Evolutionary conservation across 169 alveolate species (phyloP).

Genomic region (Hepatocystis sp.): DNA sequence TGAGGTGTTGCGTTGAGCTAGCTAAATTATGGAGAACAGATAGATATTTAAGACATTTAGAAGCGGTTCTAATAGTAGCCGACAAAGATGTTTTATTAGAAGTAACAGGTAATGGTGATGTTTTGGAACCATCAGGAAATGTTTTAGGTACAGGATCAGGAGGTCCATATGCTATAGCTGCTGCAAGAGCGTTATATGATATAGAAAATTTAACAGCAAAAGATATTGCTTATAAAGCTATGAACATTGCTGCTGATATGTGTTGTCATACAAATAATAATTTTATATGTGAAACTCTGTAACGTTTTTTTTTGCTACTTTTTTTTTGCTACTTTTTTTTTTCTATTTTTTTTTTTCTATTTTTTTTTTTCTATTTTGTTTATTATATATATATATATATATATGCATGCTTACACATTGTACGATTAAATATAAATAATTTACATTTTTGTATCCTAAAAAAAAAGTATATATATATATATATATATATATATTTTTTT

Average conservation of each 20-base stretch:
- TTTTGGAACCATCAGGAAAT: constrained; percentile 87
- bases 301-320: too few relatives aligned
- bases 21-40: constrained; percentile 90
- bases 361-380: too few relatives aligned
- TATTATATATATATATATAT: too few relatives aligned
- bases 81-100: constrained; percentile 84
- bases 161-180: constrained; percentile 90
- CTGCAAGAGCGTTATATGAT: constrained; percentile 87
- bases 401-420: too few relatives aligned
- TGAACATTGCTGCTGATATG: constrained; percentile 88
- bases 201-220: constrained; percentile 82
- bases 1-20: constrained; percentile 88
- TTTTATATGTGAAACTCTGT: constrained; percentile 81
- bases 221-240: constrained; percentile 84
- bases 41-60: constrained; percentile 83
- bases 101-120: constrained; percentile 89
- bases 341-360: too few relatives aligned
- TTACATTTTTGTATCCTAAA: too few relatives aligned
- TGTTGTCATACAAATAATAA: constrained; percentile 84
- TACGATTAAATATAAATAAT: too few relatives aligned
- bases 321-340: too few relatives aligned
- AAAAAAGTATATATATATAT: too few relatives aligned
- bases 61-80: constrained; percentile 87
- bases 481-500: too few relatives aligned
- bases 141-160: constrained; percentile 90